Base-by-base conservation (phyloP, 257 asterid species). In the Solanum acaule region DNA sequence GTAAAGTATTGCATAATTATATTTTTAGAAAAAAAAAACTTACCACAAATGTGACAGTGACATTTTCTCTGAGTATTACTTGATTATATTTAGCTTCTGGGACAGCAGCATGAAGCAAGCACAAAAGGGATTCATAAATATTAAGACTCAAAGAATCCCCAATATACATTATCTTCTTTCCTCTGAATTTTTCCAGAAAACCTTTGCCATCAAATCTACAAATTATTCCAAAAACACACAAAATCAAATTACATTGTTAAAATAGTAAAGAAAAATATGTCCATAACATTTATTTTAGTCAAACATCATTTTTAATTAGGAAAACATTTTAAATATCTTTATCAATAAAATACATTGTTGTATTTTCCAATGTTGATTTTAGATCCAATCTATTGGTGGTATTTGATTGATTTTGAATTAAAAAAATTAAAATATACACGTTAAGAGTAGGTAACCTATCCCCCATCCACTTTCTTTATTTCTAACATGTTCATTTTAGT, bases 81-180 rank as follows among this genome's bases (percentile, higher is more conserved):
- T 37, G 63, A 35, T 46, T 85, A 91, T 90, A 86, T 34, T 91
- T 87, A 5, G 89, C 75, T 63, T 86, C 68, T 5, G 88, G 91
- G 3, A 46, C 92, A 3, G 92, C 92, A 71, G 38, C 77, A 68
- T 88, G 89, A 3, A 95, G 90, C 59, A 95, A 89, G 85, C 98
- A 95, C 22, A 92, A 37, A 23, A 95, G 91, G 67, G 98, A 95
- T 86, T 89, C 88, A 93, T 90, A 92, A 0, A 90, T 94, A 86
- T 94, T 92, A 1, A 79, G 88, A 87, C 96, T 95, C 68, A 95
- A 89, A 4, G 98, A 95, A 85, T 95, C 98, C 49, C 98, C 98
- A 20, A 95, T 25, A 34, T 93, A 95, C 94, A 95, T 92, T 0
- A 95, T 92, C 29, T 89, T 91, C 83, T 95, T 94, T 0, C 96